Evolutionary conservation across 2,329 filamentous ascomycete species (phyloP).

Genomic region (Pestalotiopsis sp.): DNA sequence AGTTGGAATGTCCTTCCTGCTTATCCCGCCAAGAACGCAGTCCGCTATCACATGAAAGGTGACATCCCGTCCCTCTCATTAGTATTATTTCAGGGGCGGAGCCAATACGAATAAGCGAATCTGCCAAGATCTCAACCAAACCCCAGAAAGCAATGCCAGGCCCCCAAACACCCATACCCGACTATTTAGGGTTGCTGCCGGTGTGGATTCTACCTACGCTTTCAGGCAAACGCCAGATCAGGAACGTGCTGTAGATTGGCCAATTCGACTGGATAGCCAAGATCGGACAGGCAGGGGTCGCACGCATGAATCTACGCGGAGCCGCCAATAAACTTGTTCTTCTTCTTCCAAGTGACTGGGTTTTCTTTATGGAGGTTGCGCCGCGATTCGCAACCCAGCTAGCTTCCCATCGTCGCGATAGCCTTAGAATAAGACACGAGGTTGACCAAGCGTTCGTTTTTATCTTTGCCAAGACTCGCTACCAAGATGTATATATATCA

Average conservation of each 20-base stretch:
- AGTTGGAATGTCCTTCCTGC: neutral
- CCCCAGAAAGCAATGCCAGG: neutral
- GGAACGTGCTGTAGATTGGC: constrained; percentile 13
- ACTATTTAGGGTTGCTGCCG: constrained; percentile 10
- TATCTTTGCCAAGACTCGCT: neutral
- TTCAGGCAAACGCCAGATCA: constrained; percentile 6
- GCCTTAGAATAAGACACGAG: neutral
- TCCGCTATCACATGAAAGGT: constrained; percentile 7
- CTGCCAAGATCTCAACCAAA: constrained; percentile 6
- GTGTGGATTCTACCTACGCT: constrained; percentile 13
- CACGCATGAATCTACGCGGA: constrained; percentile 9
- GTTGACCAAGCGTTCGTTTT: constrained; percentile 2
- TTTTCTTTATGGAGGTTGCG: neutral
- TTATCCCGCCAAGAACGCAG: neutral
- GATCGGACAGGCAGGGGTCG: neutral
- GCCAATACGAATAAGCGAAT: constrained; percentile 1
- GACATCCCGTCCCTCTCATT: neutral
- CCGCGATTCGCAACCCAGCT: neutral
- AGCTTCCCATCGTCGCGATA: neutral
- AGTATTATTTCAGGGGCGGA: constrained; percentile 2
- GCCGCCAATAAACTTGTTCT: constrained; percentile 1
- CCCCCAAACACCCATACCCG: neutral
- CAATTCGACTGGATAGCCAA: constrained; percentile 13
- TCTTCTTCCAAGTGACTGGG: neutral
- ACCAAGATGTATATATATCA: constrained; percentile 2